Percentiles rank a stretch among this genome's conserved stretches.
Conservation (phyloP, 371 early-diverging fungal genomes). For the Mucor plumbeus region DNA sequence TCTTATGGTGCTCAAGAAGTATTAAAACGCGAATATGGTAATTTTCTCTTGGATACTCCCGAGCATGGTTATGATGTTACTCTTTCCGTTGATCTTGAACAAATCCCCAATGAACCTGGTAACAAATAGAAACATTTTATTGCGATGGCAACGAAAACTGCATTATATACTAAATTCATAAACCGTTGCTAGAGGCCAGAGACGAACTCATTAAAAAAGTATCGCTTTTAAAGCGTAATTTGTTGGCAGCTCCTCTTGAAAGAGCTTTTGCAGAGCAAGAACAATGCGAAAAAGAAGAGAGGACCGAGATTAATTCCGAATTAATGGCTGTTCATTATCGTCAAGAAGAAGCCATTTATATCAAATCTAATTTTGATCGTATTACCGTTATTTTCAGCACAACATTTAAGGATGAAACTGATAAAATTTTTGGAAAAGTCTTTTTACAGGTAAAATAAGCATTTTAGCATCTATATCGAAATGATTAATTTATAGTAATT, state of each 20-base stretch:
- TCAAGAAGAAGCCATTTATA: slow-evolving; percentile 90
- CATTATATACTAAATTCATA: no score
- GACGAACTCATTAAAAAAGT: slow-evolving; percentile 80
- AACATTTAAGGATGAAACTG: slow-evolving; percentile 95
- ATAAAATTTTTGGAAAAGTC: slow-evolving; percentile 93
- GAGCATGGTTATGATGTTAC: slow-evolving; percentile 87
- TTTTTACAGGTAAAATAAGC: slow-evolving; percentile 83
- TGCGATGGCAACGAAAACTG: no score
- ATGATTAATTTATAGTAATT: not conserved
- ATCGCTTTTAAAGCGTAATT: slow-evolving; percentile 89
- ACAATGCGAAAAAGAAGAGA: slow-evolving; percentile 70
- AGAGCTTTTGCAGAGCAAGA: slow-evolving; percentile 87
- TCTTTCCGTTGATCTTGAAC: slow-evolving; percentile 80
- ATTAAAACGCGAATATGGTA: slow-evolving; percentile 82
- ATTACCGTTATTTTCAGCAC: slow-evolving; percentile 97
- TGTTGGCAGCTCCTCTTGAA: slow-evolving; percentile 93
- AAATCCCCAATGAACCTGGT: slow-evolving; percentile 76
- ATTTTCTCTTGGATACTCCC: slow-evolving; percentile 62
- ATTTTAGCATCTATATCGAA: no score
- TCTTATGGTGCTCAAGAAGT: slow-evolving; percentile 82
- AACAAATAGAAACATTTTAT: slow-evolving; percentile 3
- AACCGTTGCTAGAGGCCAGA: slow-evolving; percentile 39
- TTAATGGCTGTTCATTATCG: slow-evolving; percentile 93
- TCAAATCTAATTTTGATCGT: slow-evolving; percentile 89
- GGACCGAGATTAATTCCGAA: slow-evolving; percentile 62